Base-by-base conservation (phyloP, 169 alveolate genomes). In the Cyclospora cayetanensis region DNA sequence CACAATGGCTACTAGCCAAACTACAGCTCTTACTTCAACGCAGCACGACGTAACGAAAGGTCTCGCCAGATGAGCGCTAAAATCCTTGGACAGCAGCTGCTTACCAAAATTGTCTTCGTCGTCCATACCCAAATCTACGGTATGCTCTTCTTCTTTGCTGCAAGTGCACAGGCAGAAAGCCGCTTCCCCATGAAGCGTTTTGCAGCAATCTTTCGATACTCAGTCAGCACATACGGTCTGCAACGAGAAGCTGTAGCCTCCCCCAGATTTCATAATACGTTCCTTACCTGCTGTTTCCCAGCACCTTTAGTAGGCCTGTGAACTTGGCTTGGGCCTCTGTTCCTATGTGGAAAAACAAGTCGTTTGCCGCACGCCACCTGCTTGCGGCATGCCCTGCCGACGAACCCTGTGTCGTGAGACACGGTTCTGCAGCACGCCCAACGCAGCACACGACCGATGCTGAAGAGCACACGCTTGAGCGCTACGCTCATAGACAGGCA, bases 61-160 rank as follows among this genome's bases (percentile, higher is more conserved):
- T n/a, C 72, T 60, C 72, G 35, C 27, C 72, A n/a, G 27, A 12
- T n/a, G 0, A 60, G 72, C n/a, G 29, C 1, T 25, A 22, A 2
- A 65, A 4, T n/a, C n/a, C n/a, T n/a, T n/a, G n/a, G n/a, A n/a
- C n/a, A n/a, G n/a, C n/a, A 65, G 29, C 77, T 27, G 41, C 79
- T 9, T 20, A 70, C 82, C 82, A 29, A 70, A 70, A 53, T 70
- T 70, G 52, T 70, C 82, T 31, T 70, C 82, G n/a, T 70, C 82
- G 11, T 70, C 82, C 0, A 4, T 29, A 1, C 82, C 82, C 5
- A 27, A 20, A 15, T 70, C 82, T 37, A 20, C 82, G 9, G 53
- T 37, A 35, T 70, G 82, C 29, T 34, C 82, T 37, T 70, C 82
- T 20, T 37, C 53, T 31, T 31, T 35, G 22, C 82, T 37, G 53